These are phyloP conservation scores for Rosa hybrid DNA, from an alignment of 331 rosid species.

Conservation along the genomic window DNA sequence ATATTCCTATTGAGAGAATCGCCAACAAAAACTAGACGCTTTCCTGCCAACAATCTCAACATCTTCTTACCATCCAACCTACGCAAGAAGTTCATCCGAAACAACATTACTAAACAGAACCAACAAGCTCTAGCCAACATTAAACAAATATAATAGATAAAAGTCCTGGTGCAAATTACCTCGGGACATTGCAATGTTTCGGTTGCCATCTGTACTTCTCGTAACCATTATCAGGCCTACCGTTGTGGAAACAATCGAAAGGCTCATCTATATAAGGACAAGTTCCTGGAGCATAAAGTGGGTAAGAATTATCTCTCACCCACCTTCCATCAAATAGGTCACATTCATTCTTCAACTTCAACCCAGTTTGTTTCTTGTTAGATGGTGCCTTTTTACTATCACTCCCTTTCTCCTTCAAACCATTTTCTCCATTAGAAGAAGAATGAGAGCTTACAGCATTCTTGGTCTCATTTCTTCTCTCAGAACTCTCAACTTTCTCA, in stretches of 20 bases:
- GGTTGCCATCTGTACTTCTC: conserved; percentile 82
- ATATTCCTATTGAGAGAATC: conserved; percentile 86
- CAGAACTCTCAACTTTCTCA: conserved; percentile 7
- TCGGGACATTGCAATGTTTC: conserved; percentile 63
- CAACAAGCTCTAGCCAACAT: conserved; percentile 33
- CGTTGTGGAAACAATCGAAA: conserved; percentile 67
- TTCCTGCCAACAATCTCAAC: conserved; percentile 67
- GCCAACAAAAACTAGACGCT: conserved; percentile 77
- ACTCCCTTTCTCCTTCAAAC: conserved; percentile 1
- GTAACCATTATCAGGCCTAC: conserved; percentile 61
- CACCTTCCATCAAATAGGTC: conserved; percentile 72
- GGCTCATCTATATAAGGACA: conserved; percentile 68
- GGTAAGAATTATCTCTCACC: conserved; percentile 71
- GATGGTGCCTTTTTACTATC: too few species aligned
- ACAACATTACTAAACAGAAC: background rate
- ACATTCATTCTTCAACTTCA: conserved; percentile 53
- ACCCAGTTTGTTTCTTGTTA: conserved; percentile 2
- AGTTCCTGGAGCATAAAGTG: conserved; percentile 72
- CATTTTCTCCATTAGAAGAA: conserved; percentile 11
- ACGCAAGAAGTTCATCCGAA: conserved; percentile 6
- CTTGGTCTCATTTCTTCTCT: background rate
- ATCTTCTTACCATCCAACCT: conserved; percentile 66
- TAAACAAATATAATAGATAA: background rate
- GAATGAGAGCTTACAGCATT: conserved; percentile 1
- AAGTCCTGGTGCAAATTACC: conserved; percentile 32